Evolutionary conservation across 345 rosid species (phyloP).

Genomic region (Psidium guajava): DNA sequence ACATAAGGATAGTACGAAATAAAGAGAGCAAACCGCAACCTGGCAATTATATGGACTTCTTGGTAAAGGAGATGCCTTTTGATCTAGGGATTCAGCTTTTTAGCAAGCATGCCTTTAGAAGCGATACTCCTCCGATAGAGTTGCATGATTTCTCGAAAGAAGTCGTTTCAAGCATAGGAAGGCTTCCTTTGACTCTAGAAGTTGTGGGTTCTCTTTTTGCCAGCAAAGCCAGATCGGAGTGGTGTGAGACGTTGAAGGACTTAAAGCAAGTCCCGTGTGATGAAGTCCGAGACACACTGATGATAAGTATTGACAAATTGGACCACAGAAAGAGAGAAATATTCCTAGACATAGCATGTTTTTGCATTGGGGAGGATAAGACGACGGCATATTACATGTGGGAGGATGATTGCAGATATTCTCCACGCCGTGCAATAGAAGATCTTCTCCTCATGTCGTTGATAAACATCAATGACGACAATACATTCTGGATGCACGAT

Average conservation of each 20-base stretch:
- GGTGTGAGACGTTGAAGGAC: neutral
- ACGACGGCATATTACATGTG: too few species aligned
- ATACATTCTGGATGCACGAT: neutral
- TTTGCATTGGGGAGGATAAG: neutral
- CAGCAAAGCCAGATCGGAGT: accelerated
- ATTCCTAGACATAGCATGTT: too few species aligned
- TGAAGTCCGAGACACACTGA: accelerated
- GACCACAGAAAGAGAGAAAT: accelerated
- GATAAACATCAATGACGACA: neutral
- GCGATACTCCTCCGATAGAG: accelerated
- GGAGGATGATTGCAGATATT: too few species aligned
- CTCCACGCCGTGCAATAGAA: too few species aligned
- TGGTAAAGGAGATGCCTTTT: too few species aligned
- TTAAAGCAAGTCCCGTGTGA: neutral
- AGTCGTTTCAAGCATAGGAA: neutral
- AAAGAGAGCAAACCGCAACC: too few species aligned
- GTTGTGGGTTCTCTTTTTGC: neutral
- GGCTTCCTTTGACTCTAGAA: neutral
- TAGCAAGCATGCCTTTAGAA: too few species aligned
- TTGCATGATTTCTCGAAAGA: accelerated
- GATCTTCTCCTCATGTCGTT: neutral
- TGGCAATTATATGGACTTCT: too few species aligned
- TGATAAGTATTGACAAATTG: neutral
- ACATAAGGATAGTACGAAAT: too few species aligned
- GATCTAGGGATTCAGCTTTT: too few species aligned